These are phyloP conservation scores for Papiliotrema nemorosa DNA, from an alignment of 1,284 basidiomycete species.

Conservation along the genomic window DNA sequence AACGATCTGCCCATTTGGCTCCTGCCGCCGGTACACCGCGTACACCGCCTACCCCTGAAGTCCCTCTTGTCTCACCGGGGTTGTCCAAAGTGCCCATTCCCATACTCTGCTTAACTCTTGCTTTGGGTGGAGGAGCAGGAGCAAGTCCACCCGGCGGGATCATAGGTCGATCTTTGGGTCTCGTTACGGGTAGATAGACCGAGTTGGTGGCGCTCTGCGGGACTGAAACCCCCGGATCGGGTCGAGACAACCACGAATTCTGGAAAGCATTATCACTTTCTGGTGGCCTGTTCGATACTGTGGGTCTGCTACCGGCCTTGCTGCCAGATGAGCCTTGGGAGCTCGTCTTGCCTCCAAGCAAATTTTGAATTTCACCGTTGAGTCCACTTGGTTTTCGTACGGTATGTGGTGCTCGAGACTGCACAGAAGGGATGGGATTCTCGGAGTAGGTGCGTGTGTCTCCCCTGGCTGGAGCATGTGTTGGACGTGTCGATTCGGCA, in stretches of 20 bases:
- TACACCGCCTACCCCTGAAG: not conserved
- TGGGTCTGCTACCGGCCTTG: not conserved
- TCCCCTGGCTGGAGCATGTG: not conserved
- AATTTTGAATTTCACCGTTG: not conserved
- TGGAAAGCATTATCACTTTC: constrained; percentile 9
- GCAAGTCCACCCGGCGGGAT: constrained; percentile 22
- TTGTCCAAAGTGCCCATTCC: not conserved
- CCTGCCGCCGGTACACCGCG: constrained; percentile 1
- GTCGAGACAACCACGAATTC: constrained; percentile 14
- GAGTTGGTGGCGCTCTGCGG: constrained; percentile 11
- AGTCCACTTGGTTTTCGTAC: not conserved
- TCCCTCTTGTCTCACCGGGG: not conserved
- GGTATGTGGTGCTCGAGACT: no score
- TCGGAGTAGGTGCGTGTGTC: not conserved
- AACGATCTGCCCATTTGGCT: constrained; percentile 20
- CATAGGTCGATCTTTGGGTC: constrained; percentile 25
- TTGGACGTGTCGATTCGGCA: not conserved
- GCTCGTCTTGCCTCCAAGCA: not conserved
- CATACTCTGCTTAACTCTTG: constrained; percentile 1
- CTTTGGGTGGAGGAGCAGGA: constrained; percentile 17
- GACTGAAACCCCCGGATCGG: not conserved
- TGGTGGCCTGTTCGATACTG: not conserved
- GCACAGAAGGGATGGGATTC: not conserved
- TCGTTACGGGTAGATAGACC: constrained; percentile 21
- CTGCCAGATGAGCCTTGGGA: not conserved